Evolutionary conservation across 306 rosid genomes (phyloP).

Genomic region (Oemleria cerasiformis): DNA sequence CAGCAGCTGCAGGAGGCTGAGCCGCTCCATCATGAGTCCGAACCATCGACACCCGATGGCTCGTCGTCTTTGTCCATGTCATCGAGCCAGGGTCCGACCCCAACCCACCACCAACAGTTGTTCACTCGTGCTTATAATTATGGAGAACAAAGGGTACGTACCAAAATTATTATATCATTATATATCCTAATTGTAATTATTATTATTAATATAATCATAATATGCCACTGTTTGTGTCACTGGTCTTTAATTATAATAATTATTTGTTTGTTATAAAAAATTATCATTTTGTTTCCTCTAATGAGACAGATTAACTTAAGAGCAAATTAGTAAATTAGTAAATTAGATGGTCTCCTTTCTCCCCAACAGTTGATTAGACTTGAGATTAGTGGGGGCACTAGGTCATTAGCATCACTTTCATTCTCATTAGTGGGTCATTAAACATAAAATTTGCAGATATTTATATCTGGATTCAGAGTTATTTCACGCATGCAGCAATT

Average conservation of each 20-base stretch:
- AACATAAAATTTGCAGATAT: neutral
- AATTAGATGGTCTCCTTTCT: slow-evolving; percentile 24
- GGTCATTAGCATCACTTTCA: neutral
- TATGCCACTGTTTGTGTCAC: neutral
- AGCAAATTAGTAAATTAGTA: slow-evolving; percentile 9
- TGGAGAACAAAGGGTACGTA: slow-evolving; percentile 56
- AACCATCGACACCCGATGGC: slow-evolving; percentile 46
- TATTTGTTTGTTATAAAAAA: neutral
- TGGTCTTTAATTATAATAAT: neutral
- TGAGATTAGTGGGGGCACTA: neutral
- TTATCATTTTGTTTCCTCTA: slow-evolving; percentile 33
- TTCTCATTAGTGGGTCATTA: neutral
- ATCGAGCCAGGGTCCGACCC: slow-evolving; percentile 35
- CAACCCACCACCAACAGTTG: slow-evolving; percentile 21
- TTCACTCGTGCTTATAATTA: slow-evolving; percentile 32
- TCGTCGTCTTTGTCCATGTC: slow-evolving; percentile 38
- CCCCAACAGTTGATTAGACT: slow-evolving; percentile 9
- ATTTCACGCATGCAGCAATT: no score
- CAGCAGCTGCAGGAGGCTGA: slow-evolving; percentile 18
- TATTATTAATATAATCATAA: neutral
- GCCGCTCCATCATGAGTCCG: slow-evolving; percentile 24
- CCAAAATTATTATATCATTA: slow-evolving; percentile 19
- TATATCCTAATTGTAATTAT: neutral
- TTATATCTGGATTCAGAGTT: neutral
- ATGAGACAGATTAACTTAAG: slow-evolving; percentile 33